phyloP scores from a whole-genome alignment of 306 rosid genomes.

The Lupinus albus region DNA sequence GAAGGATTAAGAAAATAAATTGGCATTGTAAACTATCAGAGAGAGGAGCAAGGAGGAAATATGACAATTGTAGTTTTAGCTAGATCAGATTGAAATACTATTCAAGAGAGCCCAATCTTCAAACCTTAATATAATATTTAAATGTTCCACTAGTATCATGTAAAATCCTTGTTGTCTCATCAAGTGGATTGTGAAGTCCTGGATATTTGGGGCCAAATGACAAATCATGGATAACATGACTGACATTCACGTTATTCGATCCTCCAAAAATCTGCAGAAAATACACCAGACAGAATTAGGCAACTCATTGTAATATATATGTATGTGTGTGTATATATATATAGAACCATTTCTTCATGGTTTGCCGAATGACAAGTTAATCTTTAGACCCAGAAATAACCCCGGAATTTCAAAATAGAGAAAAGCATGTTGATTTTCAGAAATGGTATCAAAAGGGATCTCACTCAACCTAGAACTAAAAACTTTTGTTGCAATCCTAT shows the following conservation, averaged over 20 bases:
- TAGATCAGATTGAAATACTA: constrained; percentile 22
- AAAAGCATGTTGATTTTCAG: too few species aligned
- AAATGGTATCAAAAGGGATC: too few species aligned
- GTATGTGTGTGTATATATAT: too few species aligned
- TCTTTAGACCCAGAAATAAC: too few species aligned
- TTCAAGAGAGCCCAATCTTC: constrained; percentile 25
- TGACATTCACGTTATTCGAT: constrained; percentile 79
- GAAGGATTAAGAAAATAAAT: background rate
- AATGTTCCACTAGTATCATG: constrained; percentile 88
- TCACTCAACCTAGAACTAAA: too few species aligned
- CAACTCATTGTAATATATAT: constrained; percentile 13
- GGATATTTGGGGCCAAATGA: constrained; percentile 99
- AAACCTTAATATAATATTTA: constrained; percentile 95
- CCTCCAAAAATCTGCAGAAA: constrained; percentile 85
- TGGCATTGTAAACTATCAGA: constrained; percentile 28
- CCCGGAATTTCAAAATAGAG: too few species aligned
- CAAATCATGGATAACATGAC: constrained; percentile 88
- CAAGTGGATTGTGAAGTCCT: constrained; percentile 96
- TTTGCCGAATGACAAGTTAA: too few species aligned
- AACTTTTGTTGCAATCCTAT: background rate
- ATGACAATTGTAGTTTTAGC: background rate
- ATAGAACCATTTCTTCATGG: too few species aligned
- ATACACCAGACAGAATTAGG: constrained; percentile 32
- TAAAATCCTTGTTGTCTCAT: constrained; percentile 70
- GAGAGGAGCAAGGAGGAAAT: background rate